Conservation (phyloP, 768 basidiomycete species). For the Galerina marginata region DNA sequence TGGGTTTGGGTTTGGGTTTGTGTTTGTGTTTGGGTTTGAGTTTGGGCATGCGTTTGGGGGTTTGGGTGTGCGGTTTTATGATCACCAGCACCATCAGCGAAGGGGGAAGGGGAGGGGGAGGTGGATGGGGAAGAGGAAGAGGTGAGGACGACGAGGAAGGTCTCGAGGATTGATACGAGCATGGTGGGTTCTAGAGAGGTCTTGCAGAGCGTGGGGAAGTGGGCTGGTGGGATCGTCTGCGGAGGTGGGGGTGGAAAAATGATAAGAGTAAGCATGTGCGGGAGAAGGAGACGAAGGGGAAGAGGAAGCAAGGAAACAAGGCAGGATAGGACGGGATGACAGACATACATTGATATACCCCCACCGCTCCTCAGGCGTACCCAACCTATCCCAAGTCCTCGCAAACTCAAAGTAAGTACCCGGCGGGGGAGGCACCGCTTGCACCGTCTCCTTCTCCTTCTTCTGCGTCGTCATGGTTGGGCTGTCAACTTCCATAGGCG, state of each 20-base stretch:
- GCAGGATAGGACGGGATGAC: background rate
- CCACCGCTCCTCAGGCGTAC: constrained; percentile 55
- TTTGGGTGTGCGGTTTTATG: too few relatives aligned
- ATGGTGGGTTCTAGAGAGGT: constrained; percentile 71
- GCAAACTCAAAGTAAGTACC: constrained; percentile 67
- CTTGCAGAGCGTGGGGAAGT: constrained; percentile 68
- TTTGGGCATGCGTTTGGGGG: too few relatives aligned
- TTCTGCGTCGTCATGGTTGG: too few relatives aligned
- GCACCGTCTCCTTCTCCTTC: background rate
- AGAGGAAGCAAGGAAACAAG: background rate
- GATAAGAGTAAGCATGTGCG: too few relatives aligned
- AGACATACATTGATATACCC: constrained; percentile 59
- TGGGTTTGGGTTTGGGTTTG: constrained; percentile 19
- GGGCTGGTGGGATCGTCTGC: constrained; percentile 60
- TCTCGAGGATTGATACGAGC: constrained; percentile 61
- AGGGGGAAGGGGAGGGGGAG: background rate
- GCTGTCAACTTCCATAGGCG: background rate
- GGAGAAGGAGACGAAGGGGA: background rate
- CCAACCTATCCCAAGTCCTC: constrained; percentile 57
- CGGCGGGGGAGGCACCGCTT: constrained; percentile 32
- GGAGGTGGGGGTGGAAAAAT: background rate
- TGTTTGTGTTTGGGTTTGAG: constrained; percentile 17
- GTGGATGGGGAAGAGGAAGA: background rate
- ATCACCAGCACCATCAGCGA: too few relatives aligned
- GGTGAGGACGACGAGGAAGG: constrained; percentile 44